Evolutionary conservation across 768 basidiomycete genomes (phyloP), one percentile per base, ranked within the genome.

Genomic region (Podaxis carcinomalis): DNA sequence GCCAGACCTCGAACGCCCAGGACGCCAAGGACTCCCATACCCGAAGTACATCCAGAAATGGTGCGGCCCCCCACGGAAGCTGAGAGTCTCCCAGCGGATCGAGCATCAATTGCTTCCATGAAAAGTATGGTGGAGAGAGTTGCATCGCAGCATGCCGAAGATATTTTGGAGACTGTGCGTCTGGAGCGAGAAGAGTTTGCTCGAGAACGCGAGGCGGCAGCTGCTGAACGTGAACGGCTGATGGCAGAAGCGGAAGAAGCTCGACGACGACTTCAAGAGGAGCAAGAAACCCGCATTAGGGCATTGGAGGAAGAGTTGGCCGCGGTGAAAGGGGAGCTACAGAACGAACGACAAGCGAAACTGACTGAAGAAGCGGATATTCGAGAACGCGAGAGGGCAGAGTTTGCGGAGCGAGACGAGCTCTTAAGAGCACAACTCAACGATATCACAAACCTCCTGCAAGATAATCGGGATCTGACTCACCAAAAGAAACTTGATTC

Each of bases 371-470:
- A 87, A 47, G 77, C 85, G 1, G 88, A 88, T 63, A 78, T 80
- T 19, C 77, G 83, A 35, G 88, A 90, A 68, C 78, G 77, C 32
- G 86, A 88, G 63, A 74, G 82, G 21, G 74, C 75, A 40, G 88
- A 87, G 51, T 75, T 77, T 36, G 68, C 75, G 40, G 88, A 90
- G 59, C 81, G 85, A 5, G 83, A 87, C 63, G 85, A 88, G 13
- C 78, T 74, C 6, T 70, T 90, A 46, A 78, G 83, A 36, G 75
- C 70, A 40, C 90, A 92, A 64, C 71, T 94, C 13, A 74, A 70
- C 4, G 90, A 93, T 62, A 83, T 94, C 64, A 87, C 91, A 1
- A 87, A 88, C 63, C 69, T 91, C 56, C 77, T 93, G 13, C 84
- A 89, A 59, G 85, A 87, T 60, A 87, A 90, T 59, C 77, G 82